These are phyloP conservation scores for Monosporascus sp. DNA, from an alignment of 2,329 filamentous ascomycete species.

Conservation along the genomic window DNA sequence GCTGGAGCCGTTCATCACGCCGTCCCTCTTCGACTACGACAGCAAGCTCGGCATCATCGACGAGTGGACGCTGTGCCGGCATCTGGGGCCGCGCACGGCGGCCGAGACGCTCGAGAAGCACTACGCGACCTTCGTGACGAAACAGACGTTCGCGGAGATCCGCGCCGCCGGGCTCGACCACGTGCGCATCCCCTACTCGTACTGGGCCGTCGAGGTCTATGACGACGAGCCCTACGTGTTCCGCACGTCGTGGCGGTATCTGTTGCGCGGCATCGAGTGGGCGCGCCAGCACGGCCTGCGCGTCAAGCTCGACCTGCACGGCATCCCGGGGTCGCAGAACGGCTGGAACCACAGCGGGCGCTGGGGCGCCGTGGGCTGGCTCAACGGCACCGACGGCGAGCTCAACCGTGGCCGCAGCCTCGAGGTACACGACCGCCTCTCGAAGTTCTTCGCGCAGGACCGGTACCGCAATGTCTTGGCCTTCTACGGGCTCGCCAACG, in stretches of 20 bases:
- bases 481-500: constrained; percentile 93
- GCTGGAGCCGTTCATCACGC: constrained; percentile 91
- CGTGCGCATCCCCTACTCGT: constrained; percentile 90
- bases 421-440: constrained; percentile 80
- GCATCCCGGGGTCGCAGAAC: constrained; percentile 88
- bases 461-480: constrained; percentile 88
- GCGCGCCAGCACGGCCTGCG: constrained; percentile 86
- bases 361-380: constrained; percentile 75
- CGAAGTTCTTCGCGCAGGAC: constrained; percentile 86
- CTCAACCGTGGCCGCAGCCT: constrained; percentile 76
- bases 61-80: constrained; percentile 72
- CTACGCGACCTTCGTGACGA: constrained; percentile 83
- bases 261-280: constrained; percentile 89
- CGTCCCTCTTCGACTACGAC: constrained; percentile 76
- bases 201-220: constrained; percentile 89
- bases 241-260: constrained; percentile 85
- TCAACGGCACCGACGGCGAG: constrained; percentile 81
- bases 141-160: constrained; percentile 79
- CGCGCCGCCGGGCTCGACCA: constrained; percentile 86
- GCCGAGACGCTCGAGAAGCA: constrained; percentile 75
- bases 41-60: constrained; percentile 65
- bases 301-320: constrained; percentile 89
- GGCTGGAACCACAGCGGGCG: constrained; percentile 96
- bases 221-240: constrained; percentile 82
- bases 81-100: constrained; percentile 62